These are phyloP conservation scores for Phaeodactylum tricornutum DNA, from an alignment of 108 stramenopile species.

Conservation along the genomic window DNA sequence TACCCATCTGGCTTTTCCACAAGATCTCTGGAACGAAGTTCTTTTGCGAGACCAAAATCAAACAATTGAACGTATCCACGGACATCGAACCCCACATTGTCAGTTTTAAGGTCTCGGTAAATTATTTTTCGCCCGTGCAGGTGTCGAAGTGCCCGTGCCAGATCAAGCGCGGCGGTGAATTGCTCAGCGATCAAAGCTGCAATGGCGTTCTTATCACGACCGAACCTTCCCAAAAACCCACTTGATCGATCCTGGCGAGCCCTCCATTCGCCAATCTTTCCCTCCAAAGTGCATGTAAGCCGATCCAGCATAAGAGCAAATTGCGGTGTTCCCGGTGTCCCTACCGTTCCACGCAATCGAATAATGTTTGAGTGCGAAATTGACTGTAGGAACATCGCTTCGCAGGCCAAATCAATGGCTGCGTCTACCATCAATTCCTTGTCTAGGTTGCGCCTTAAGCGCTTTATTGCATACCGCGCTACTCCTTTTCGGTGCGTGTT, in stretches of 20 bases:
- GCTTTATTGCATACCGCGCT: slow-evolving; percentile 33
- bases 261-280: slow-evolving; percentile 39
- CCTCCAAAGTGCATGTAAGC: slow-evolving; percentile 37
- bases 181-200: slow-evolving; percentile 2
- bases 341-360: slow-evolving; percentile 43
- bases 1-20: slow-evolving; percentile 19
- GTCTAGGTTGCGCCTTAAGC: slow-evolving; percentile 17
- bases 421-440: slow-evolving; percentile 7
- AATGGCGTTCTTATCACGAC: no score
- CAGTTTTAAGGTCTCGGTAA: slow-evolving; percentile 26
- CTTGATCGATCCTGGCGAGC: not conserved
- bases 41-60: slow-evolving; percentile 33
- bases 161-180: slow-evolving; percentile 15
- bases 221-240: not conserved
- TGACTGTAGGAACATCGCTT: slow-evolving; percentile 50
- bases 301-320: slow-evolving; percentile 57
- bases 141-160: slow-evolving; percentile 21
- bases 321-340: slow-evolving; percentile 21
- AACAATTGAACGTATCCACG: slow-evolving; percentile 31
- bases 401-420: slow-evolving; percentile 46
- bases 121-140: slow-evolving; percentile 16
- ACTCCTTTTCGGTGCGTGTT: slow-evolving; percentile 40
- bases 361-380: slow-evolving; percentile 58
- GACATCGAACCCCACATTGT: slow-evolving; percentile 37
- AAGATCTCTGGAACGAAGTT: slow-evolving; percentile 1